Conservation (phyloP, 208 protist species). For the Hexamita inflata region DNA sequence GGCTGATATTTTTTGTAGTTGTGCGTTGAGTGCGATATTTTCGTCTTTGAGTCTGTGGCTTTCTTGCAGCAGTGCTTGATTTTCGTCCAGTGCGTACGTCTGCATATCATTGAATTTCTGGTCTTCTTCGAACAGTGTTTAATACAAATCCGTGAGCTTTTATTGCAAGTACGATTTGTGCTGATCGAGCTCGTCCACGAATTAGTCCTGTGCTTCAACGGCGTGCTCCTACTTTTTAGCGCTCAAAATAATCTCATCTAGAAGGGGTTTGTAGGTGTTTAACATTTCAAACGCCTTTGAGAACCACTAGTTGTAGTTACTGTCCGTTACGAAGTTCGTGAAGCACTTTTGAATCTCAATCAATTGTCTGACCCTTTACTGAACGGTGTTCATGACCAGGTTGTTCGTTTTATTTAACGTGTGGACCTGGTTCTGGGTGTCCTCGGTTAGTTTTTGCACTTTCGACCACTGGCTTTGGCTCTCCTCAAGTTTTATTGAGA, state of each 20-base stretch:
- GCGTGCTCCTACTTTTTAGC: neutral
- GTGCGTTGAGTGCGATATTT: slow-evolving; percentile 4
- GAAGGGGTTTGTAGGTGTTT: neutral
- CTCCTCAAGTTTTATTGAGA: neutral
- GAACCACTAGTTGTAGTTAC: neutral
- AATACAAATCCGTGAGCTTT: neutral
- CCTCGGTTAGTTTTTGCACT: neutral
- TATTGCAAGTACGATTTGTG: neutral
- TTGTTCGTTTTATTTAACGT: neutral
- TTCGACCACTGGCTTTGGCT: neutral
- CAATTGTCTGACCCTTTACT: neutral
- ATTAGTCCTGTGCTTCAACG: neutral
- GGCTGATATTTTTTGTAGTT: neutral
- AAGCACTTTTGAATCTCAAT: neutral
- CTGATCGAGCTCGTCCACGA: neutral
- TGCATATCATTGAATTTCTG: neutral
- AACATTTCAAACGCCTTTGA: neutral
- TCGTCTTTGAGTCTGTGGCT: slow-evolving; percentile 9
- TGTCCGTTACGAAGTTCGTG: neutral
- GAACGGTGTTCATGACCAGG: neutral
- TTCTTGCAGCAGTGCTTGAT: slow-evolving; percentile 9
- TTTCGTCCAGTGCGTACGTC: slow-evolving; percentile 1
- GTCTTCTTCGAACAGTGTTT: neutral
- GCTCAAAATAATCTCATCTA: neutral
- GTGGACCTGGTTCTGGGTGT: neutral